Base-by-base conservation (phyloP, 306 rosid genomes). In the Gastrolobium bilobum region DNA sequence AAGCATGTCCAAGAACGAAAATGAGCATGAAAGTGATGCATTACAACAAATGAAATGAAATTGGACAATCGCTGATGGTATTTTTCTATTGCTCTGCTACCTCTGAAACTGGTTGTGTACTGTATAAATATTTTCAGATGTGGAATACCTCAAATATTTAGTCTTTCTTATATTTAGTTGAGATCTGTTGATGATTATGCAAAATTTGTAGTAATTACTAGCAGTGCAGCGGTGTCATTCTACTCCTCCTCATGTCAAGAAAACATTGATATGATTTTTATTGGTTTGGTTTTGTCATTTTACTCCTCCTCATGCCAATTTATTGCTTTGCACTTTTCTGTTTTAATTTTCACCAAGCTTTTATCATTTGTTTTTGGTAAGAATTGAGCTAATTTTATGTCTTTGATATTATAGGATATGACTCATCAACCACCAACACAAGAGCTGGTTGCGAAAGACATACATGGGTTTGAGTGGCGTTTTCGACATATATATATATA, bases 51-150 rank as follows among this genome's bases (percentile, higher is more conserved):
- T 50, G 60, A 14, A 48, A 51, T 51, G 15, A 52, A 61, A 48
- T 79, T 58, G 72, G 47, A 43, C n/a, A n/a, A n/a, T n/a, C n/a
- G 89, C 75, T 92, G 54, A 95, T 95, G 99, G 99, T 95, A 92
- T 82, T 75, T 47, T 71, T 79, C 70, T 75, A 13, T 43, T 68
- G 50, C 34, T 5, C 65, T 78, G 34, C 63, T 84, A 48, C 54
- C 81, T 73, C 80, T 79, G 68, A 58, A 79, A 75, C 53, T 82
- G 60, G 44, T 73, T 62, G 52, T 75, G 40, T 52, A 40, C 11
- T 60, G 52, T 75, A 33, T 58, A 15, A 26, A 26, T 71, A 57
- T 72, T 56, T 76, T 10, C 69, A 37, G 64, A 63, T 59, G 68
- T 53, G 46, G 68, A 35, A 60, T 34, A 44, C 63, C 53, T 48